Percentiles rank a stretch among this genome's conserved stretches.
Evolutionary conservation across 1,139 yeast species (phyloP).

Genomic region (Suhomyces ambrosiae): DNA sequence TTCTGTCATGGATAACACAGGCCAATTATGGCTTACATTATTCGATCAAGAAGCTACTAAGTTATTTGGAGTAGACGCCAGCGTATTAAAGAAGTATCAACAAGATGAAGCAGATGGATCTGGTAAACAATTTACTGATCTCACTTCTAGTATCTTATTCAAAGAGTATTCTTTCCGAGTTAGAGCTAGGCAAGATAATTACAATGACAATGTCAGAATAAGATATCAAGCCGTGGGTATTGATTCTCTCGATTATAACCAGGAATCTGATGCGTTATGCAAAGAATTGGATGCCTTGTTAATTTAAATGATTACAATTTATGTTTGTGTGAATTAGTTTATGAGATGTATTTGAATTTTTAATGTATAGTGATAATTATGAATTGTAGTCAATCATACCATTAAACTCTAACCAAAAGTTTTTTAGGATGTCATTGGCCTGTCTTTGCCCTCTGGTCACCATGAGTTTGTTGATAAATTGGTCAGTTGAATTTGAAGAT

Average conservation of each 20-base stretch:
- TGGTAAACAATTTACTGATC: conserved; percentile 49
- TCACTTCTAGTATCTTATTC: conserved; percentile 58
- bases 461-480: conserved; percentile 57
- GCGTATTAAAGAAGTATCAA: conserved; percentile 58
- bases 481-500: conserved; percentile 14
- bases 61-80: conserved; percentile 71
- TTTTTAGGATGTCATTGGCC: conserved; percentile 57
- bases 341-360: conserved; percentile 7
- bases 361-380: conserved; percentile 6
- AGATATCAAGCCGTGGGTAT: conserved; percentile 69
- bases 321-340: background rate
- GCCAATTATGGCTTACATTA: conserved; percentile 82
- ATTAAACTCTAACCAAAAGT: conserved; percentile 63
- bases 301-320: conserved; percentile 18
- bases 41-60: conserved; percentile 83
- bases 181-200: conserved; percentile 81
- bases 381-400: conserved; percentile 48
- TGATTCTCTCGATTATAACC: conserved; percentile 56
- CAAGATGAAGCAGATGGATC: conserved; percentile 37
- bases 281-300: conserved; percentile 49
- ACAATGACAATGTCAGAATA: conserved; percentile 75
- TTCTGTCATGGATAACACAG: conserved; percentile 75
- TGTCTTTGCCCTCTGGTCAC: conserved; percentile 66
- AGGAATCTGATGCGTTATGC: conserved; percentile 64
- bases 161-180: conserved; percentile 77